A percentile compares a stretch with the other conserved stretches of the same genome.
These are phyloP conservation scores for Akanthomyces lecanii DNA, from an alignment of 2,329 filamentous ascomycete genomes.

Conservation along the genomic window DNA sequence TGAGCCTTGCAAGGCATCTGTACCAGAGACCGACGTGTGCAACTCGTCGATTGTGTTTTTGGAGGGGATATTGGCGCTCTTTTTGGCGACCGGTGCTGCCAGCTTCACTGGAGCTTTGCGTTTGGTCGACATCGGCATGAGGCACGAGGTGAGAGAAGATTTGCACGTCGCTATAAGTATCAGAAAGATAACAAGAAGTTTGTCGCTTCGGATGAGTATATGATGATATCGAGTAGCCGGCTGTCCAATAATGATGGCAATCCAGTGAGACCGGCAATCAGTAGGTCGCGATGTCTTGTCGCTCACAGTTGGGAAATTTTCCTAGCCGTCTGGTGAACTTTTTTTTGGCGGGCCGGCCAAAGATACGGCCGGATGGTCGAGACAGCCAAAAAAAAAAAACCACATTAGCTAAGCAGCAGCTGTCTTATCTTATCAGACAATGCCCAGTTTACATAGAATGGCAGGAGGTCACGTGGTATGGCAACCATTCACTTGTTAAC, in stretches of 20 bases:
- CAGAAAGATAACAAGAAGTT: not conserved
- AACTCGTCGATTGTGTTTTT: constrained; percentile 55
- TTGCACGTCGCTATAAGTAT: not conserved
- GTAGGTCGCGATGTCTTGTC: constrained; percentile 1
- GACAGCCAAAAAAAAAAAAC: not conserved
- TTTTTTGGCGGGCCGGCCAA: constrained; percentile 18
- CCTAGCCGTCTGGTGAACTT: constrained; percentile 17
- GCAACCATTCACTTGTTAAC: not conserved
- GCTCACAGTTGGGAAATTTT: constrained; percentile 17
- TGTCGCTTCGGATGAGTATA: not conserved
- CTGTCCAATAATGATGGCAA: not conserved
- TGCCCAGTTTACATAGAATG: not conserved
- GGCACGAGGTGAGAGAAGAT: not conserved
- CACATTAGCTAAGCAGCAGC: constrained; percentile 15
- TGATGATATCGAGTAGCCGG: too few relatives aligned
- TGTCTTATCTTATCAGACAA: constrained; percentile 10
- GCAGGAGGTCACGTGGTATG: not conserved
- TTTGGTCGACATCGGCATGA: constrained; percentile 53
- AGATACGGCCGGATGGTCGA: not conserved
- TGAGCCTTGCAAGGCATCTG: constrained; percentile 36
- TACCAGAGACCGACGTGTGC: constrained; percentile 48
- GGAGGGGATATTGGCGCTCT: constrained; percentile 46
- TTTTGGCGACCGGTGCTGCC: constrained; percentile 51
- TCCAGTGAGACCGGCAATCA: not conserved
- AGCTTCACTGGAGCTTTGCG: constrained; percentile 56